phyloP scores from a whole-genome alignment of 768 basidiomycete species.

The Amanita muscaria region DNA sequence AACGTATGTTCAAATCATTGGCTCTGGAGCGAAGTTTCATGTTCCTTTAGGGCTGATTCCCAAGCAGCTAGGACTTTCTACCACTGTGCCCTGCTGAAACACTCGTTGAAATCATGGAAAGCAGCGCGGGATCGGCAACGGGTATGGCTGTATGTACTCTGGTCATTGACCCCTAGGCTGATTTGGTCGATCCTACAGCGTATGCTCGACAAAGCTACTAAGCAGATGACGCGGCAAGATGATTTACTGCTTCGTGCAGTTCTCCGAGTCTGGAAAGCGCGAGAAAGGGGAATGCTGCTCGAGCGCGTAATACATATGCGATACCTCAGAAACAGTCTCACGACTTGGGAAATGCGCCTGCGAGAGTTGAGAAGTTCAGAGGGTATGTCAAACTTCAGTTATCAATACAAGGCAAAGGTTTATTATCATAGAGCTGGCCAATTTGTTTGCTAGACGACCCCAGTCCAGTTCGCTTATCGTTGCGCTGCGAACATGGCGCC shows the following conservation, averaged over 20 bases:
- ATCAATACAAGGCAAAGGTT: neutral
- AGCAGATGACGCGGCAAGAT: conserved; percentile 49
- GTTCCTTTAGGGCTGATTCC: conserved; percentile 32
- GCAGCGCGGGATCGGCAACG: conserved; percentile 37
- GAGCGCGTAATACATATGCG: conserved; percentile 41
- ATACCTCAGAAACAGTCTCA: conserved; percentile 37
- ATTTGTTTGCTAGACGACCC: conserved; percentile 39
- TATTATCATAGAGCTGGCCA: conserved; percentile 32
- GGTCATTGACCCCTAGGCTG: neutral
- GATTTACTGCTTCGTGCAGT: conserved; percentile 49
- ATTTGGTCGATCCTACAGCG: conserved; percentile 25
- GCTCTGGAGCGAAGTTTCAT: neutral
- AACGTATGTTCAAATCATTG: conserved; percentile 14
- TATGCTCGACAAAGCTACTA: conserved; percentile 47
- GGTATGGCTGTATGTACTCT: conserved; percentile 27
- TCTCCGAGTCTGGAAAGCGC: conserved; percentile 58
- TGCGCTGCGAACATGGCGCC: conserved; percentile 38
- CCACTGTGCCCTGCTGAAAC: conserved; percentile 34
- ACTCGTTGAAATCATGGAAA: conserved; percentile 47
- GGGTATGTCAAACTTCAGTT: neutral
- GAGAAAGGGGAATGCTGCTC: conserved; percentile 51
- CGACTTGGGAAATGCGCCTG: conserved; percentile 41
- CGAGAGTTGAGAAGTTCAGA: conserved; percentile 21
- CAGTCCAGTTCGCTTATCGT: conserved; percentile 29
- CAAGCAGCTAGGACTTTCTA: conserved; percentile 36